Evolutionary conservation across 2,329 filamentous ascomycete genomes (phyloP).

Genomic region (Fusarium armeniacum): DNA sequence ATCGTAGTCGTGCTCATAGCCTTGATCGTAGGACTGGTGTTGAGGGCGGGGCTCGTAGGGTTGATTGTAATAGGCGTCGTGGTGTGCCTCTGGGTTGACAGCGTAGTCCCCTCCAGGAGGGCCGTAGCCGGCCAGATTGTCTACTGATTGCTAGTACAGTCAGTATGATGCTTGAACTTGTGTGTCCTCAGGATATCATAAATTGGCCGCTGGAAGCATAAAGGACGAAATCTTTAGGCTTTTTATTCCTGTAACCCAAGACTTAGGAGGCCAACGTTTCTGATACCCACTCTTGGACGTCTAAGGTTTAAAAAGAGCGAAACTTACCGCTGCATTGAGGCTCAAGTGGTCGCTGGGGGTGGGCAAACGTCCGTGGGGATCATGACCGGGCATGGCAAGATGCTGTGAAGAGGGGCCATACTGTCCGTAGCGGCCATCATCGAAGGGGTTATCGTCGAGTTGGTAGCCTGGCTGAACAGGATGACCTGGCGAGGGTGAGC

Average conservation of each 20-base stretch:
- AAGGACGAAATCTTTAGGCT: too few relatives aligned
- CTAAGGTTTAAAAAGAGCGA: background rate
- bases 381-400: constrained; percentile 51
- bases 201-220: too few relatives aligned
- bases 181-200: too few relatives aligned
- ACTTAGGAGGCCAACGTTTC: too few relatives aligned
- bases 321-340: constrained; percentile 85
- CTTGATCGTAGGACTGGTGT: constrained; percentile 78
- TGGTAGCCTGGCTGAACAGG: constrained; percentile 83
- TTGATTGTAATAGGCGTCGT: constrained; percentile 35
- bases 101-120: constrained; percentile 70
- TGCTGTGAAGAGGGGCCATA: constrained; percentile 46
- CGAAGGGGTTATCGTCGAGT: constrained; percentile 77
- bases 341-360: constrained; percentile 82
- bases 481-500: constrained; percentile 82
- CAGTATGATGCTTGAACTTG: constrained; percentile 7
- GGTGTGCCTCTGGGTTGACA: constrained; percentile 83
- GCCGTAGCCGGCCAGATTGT: constrained; percentile 64
- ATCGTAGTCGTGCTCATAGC: constrained; percentile 75
- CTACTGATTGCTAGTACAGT: constrained; percentile 64
- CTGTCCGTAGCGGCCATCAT: constrained; percentile 78
- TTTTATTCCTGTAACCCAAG: too few relatives aligned
- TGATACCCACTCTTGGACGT: too few relatives aligned
- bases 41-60: constrained; percentile 31
- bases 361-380: constrained; percentile 56